Percentiles rank a stretch among this genome's conserved stretches.
Conservation (phyloP, 768 basidiomycete genomes). For the Candolleomyces aberdarensis region DNA sequence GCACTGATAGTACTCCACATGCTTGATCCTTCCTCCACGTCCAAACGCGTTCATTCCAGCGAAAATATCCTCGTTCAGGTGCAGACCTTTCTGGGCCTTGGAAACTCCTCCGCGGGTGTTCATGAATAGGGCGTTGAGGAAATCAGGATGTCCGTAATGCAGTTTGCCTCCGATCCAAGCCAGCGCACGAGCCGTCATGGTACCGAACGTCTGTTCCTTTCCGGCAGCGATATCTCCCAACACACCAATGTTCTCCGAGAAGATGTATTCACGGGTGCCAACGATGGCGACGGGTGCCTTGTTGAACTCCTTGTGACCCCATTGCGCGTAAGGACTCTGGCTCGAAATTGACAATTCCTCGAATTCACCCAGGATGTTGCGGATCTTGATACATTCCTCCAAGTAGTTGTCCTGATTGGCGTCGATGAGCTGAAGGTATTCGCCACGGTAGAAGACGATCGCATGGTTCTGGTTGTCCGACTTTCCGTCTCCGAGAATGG, state of each 20-base stretch:
- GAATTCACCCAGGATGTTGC: slow-evolving; percentile 96
- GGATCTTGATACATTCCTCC: slow-evolving; percentile 98
- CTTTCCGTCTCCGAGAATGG: slow-evolving; percentile 98
- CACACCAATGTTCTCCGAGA: slow-evolving; percentile 99
- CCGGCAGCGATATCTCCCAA: slow-evolving; percentile 98
- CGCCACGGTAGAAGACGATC: slow-evolving; percentile 97
- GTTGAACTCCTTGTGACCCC: slow-evolving; percentile 91
- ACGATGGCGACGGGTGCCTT: slow-evolving; percentile 94
- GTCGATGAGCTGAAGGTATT: slow-evolving; percentile 98
- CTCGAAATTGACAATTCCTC: slow-evolving; percentile 89
- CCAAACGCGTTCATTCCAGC: slow-evolving; percentile 99
- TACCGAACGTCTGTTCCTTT: slow-evolving; percentile 99
- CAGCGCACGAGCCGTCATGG: slow-evolving; percentile 90
- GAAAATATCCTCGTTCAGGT: slow-evolving; percentile 99
- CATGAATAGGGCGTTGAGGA: slow-evolving; percentile 98
- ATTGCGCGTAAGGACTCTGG: slow-evolving; percentile 94
- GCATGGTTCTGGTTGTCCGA: slow-evolving; percentile 99
- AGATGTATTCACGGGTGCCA: slow-evolving; percentile 98
- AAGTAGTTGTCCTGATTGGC: slow-evolving; percentile 99
- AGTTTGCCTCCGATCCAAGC: slow-evolving; percentile 98
- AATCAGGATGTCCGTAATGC: slow-evolving; percentile 99
- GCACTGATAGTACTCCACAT: slow-evolving; percentile 99
- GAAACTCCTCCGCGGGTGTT: slow-evolving; percentile 97
- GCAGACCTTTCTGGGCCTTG: slow-evolving; percentile 98
- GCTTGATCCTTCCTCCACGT: slow-evolving; percentile 98